A percentile compares a stretch with the other conserved stretches of the same genome.
Conservation (phyloP, 106 monocot species). For the Allium sativum region DNA sequence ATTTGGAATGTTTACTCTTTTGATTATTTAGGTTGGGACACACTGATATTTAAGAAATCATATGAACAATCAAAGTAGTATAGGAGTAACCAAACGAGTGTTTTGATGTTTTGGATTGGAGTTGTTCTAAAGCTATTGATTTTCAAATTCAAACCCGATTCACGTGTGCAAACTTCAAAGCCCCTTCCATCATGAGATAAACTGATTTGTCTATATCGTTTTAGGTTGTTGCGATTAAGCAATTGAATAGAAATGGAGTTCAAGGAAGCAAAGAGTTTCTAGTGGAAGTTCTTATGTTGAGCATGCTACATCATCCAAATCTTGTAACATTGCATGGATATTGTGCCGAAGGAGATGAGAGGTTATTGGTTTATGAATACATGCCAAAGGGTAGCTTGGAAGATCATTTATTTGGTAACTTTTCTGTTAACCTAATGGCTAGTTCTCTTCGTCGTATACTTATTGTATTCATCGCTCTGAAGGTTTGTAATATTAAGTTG, state of each 20-base stretch:
- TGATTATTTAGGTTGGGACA: too few species aligned
- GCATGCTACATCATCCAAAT: slow-evolving; percentile 47
- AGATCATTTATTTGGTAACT: slow-evolving; percentile 63
- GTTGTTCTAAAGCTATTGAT: too few species aligned
- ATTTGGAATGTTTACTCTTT: too few species aligned
- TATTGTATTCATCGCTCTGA: background rate
- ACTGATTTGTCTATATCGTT: background rate
- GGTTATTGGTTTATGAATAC: slow-evolving; percentile 72
- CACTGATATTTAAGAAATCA: too few species aligned
- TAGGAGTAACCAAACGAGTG: too few species aligned
- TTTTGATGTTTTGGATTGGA: too few species aligned
- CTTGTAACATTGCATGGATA: slow-evolving; percentile 69
- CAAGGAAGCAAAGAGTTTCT: slow-evolving; percentile 80
- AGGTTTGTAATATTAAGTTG: background rate
- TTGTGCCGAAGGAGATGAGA: slow-evolving; percentile 75
- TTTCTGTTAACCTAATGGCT: too few species aligned
- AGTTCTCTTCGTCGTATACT: background rate
- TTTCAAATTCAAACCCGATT: too few species aligned
- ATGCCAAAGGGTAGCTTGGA: slow-evolving; percentile 88
- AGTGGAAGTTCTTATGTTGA: slow-evolving; percentile 74
- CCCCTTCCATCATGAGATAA: too few species aligned
- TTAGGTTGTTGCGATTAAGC: slow-evolving; percentile 74
- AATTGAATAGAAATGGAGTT: slow-evolving; percentile 53
- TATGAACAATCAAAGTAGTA: too few species aligned
- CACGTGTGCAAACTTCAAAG: too few species aligned